These are phyloP conservation scores for Aspergillus hortae DNA, from an alignment of 2,329 filamentous ascomycete genomes.

Conservation along the genomic window DNA sequence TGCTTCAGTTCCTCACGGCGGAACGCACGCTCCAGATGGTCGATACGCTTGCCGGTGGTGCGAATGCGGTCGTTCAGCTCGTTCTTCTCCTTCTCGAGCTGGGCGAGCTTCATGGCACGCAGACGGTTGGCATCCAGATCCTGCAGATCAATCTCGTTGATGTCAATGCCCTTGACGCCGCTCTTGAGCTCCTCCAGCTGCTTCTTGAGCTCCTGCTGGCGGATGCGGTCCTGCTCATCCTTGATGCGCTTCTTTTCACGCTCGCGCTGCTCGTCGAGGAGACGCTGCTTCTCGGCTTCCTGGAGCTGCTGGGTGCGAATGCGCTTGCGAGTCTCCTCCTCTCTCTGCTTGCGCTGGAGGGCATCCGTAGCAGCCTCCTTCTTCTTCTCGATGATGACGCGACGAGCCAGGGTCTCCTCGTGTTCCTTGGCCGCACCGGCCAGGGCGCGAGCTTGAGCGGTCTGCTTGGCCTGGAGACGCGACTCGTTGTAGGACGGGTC, in stretches of 20 bases:
- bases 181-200: slow-evolving; percentile 89
- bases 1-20: slow-evolving; percentile 95
- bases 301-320: slow-evolving; percentile 82
- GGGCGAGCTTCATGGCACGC: slow-evolving; percentile 89
- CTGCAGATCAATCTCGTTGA: slow-evolving; percentile 69
- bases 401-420: slow-evolving; percentile 75
- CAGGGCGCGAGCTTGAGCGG: slow-evolving; percentile 75
- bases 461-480: slow-evolving; percentile 72
- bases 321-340: slow-evolving; percentile 84
- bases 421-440: slow-evolving; percentile 92
- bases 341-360: slow-evolving; percentile 83
- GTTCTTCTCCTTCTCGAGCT: slow-evolving; percentile 97
- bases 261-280: slow-evolving; percentile 88
- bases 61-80: slow-evolving; percentile 87
- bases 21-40: slow-evolving; percentile 95
- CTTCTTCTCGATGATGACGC: slow-evolving; percentile 90
- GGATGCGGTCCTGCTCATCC: slow-evolving; percentile 83
- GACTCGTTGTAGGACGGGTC: slow-evolving; percentile 84
- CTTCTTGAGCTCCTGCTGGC: slow-evolving; percentile 90
- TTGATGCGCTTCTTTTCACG: slow-evolving; percentile 82
- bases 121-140: slow-evolving; percentile 86
- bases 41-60: slow-evolving; percentile 89
- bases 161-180: slow-evolving; percentile 74
- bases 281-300: slow-evolving; percentile 82
- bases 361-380: slow-evolving; percentile 93